phyloP scores from a whole-genome alignment of 768 basidiomycete species.

The Serendipita sp. region DNA sequence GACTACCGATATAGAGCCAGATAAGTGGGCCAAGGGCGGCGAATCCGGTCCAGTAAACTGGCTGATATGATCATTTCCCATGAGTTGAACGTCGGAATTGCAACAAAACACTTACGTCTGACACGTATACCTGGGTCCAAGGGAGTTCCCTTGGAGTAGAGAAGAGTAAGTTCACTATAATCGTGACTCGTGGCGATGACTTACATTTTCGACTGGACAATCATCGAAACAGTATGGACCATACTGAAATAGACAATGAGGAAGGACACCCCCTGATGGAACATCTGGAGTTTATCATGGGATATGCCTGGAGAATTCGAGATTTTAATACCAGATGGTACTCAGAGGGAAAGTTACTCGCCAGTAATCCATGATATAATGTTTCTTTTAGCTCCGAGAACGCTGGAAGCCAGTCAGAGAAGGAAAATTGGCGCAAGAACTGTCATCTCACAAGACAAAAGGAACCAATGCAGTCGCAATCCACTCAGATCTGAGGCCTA shows the following conservation, averaged over 20 bases:
- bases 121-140: neutral
- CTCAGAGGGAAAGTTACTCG: neutral
- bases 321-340: neutral
- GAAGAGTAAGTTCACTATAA: neutral
- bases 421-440: too few species aligned
- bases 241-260: constrained; percentile 8
- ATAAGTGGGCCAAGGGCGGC: neutral
- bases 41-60: neutral
- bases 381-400: constrained; percentile 6
- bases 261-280: constrained; percentile 10
- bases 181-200: neutral
- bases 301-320: constrained; percentile 13
- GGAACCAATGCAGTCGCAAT: constrained; percentile 7
- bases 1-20: neutral
- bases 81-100: neutral
- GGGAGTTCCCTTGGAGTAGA: neutral
- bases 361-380: constrained; percentile 1
- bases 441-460: neutral
- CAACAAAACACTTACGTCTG: neutral
- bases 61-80: neutral
- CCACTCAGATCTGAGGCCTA: constrained; percentile 5
- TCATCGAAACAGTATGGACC: constrained; percentile 9
- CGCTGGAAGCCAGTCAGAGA: neutral
- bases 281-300: constrained; percentile 19
- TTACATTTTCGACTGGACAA: constrained; percentile 1